Conservation (phyloP, 352 stramenopile genomes). For the Phytophthora pluvialis region DNA sequence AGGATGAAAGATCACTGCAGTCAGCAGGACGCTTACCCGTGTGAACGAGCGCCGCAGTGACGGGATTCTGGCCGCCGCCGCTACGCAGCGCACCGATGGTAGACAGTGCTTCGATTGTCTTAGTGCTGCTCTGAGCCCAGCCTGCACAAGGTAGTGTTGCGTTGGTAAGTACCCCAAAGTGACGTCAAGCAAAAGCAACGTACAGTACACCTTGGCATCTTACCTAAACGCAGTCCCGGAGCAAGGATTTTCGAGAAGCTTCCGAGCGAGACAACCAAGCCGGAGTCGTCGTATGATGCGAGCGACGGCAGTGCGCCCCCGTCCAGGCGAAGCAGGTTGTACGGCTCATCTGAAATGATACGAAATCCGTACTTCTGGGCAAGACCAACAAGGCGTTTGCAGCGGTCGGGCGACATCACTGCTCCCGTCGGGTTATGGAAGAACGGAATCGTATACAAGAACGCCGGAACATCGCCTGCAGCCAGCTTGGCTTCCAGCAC, state of each 20-base stretch:
- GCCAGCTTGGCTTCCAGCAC: slow-evolving; percentile 72
- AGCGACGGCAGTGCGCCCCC: slow-evolving; percentile 56
- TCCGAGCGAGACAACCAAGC: slow-evolving; percentile 83
- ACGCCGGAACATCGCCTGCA: slow-evolving; percentile 73
- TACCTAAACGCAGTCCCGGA: slow-evolving; percentile 90
- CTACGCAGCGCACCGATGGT: slow-evolving; percentile 86
- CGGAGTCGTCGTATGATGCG: slow-evolving; percentile 69
- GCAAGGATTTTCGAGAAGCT: slow-evolving; percentile 97
- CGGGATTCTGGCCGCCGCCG: slow-evolving; percentile 90
- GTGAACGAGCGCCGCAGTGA: slow-evolving; percentile 88
- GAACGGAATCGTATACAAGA: slow-evolving; percentile 94
- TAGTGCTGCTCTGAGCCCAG: slow-evolving; percentile 65
- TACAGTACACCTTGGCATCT: background rate
- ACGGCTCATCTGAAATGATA: slow-evolving; percentile 94
- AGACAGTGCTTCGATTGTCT: slow-evolving; percentile 65
- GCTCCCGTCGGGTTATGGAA: slow-evolving; percentile 94
- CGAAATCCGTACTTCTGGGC: slow-evolving; percentile 82
- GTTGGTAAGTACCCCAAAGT: background rate
- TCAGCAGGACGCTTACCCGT: slow-evolving; percentile 47
- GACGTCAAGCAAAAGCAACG: background rate
- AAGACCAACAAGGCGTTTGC: slow-evolving; percentile 81
- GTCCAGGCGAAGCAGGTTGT: slow-evolving; percentile 91
- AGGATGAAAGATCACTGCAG: background rate
- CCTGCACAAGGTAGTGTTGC: slow-evolving; percentile 32
- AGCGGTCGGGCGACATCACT: slow-evolving; percentile 71